Conservation (phyloP, 768 basidiomycete species). For the Auriscalpium orientale region DNA sequence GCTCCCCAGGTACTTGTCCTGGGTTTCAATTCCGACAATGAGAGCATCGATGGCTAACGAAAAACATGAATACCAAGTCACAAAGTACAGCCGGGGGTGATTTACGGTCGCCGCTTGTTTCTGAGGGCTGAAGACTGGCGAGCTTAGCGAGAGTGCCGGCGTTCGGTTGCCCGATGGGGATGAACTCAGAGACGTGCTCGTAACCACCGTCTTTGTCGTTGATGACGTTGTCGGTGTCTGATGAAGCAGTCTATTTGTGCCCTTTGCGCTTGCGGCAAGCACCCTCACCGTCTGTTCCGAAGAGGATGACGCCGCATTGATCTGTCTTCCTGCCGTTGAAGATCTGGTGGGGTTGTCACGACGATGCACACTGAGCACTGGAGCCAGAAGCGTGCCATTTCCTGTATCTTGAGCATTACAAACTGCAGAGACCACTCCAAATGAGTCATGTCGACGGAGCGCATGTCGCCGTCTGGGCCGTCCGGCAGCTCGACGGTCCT, state of each 20-base stretch:
- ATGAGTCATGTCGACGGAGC: conserved; percentile 58
- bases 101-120: conserved; percentile 60
- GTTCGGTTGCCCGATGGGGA: conserved; percentile 61
- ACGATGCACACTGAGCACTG: conserved; percentile 1
- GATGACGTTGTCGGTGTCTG: conserved; percentile 63
- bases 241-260: background rate
- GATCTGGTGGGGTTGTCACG: conserved; percentile 45
- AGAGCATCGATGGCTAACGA: conserved; percentile 73
- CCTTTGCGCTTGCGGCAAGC: background rate
- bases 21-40: conserved; percentile 79
- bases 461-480: conserved; percentile 42
- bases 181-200: conserved; percentile 63
- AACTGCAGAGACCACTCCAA: conserved; percentile 80
- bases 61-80: background rate
- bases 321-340: conserved; percentile 90
- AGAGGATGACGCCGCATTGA: conserved; percentile 82
- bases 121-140: conserved; percentile 49
- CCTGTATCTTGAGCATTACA: conserved; percentile 84
- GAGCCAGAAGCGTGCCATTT: conserved; percentile 52
- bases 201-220: conserved; percentile 60
- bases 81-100: conserved; percentile 1
- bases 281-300: conserved; percentile 68
- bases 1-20: conserved; percentile 53
- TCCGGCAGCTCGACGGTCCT: conserved; percentile 49
- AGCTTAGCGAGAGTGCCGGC: conserved; percentile 59